A percentile compares a stretch with the other conserved stretches of the same genome.
phyloP scores from a whole-genome alignment of 2,329 filamentous ascomycete species.

The Biscogniauxia marginata region DNA sequence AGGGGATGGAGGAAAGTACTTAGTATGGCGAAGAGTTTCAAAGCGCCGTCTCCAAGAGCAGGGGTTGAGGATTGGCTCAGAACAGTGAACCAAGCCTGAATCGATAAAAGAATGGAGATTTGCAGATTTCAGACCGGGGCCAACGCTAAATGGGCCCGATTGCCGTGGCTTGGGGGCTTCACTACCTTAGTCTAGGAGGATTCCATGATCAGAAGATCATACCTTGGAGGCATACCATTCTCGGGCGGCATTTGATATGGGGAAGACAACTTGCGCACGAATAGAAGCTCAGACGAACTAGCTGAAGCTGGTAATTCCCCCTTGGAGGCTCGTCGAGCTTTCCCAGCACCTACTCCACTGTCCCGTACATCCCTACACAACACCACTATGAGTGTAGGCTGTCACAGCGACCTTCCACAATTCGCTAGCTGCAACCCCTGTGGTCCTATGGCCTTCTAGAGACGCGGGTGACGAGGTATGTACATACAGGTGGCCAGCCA shows the following conservation, averaged over 20 bases:
- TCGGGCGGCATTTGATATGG: constrained; percentile 6
- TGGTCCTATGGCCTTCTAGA: neutral
- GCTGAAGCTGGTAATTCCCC: constrained; percentile 9
- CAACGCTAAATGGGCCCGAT: constrained; percentile 17
- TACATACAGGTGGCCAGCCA: too few relatives aligned
- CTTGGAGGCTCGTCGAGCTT: constrained; percentile 1
- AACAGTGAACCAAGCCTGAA: constrained; percentile 1
- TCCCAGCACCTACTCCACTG: constrained; percentile 17
- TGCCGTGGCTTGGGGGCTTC: constrained; percentile 4
- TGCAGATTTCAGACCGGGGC: constrained; percentile 17
- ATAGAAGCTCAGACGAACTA: constrained; percentile 8
- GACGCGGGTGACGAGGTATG: neutral
- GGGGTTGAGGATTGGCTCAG: constrained; percentile 21
- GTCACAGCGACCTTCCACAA: neutral
- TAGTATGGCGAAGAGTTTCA: constrained; percentile 11
- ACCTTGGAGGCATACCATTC: constrained; percentile 9
- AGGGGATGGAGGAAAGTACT: constrained; percentile 16
- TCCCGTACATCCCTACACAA: constrained; percentile 3
- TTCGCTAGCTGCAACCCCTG: neutral
- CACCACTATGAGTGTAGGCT: neutral
- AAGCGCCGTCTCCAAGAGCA: constrained; percentile 10
- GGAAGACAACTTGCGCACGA: constrained; percentile 14
- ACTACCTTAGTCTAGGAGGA: constrained; percentile 1
- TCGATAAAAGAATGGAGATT: constrained; percentile 16
- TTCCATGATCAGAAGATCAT: neutral